Percentiles rank a stretch among this genome's conserved stretches.
phyloP scores from a whole-genome alignment of 257 asterid species.

The Nicotiana attenuata region DNA sequence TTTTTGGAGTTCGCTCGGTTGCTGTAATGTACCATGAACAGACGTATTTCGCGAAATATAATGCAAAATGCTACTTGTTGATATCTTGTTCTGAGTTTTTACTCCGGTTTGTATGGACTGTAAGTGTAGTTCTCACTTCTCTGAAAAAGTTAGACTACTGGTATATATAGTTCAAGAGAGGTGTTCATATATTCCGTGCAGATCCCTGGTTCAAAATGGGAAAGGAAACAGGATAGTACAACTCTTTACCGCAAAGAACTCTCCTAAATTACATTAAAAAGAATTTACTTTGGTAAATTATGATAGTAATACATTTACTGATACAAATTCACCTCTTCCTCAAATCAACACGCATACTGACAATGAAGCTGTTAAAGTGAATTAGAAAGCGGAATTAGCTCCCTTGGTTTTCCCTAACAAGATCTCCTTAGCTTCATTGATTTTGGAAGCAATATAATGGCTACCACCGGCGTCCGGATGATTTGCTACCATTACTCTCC shows the following conservation, averaged over 20 bases:
- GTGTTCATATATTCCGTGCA: too few relatives aligned
- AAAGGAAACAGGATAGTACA: neutral
- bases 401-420: constrained; percentile 38
- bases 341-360: neutral
- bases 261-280: neutral
- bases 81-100: neutral
- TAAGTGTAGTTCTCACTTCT: too few relatives aligned
- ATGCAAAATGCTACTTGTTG: neutral
- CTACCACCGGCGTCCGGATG: constrained; percentile 96
- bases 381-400: constrained; percentile 45
- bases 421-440: constrained; percentile 77
- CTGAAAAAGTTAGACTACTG: neutral
- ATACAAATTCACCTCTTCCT: neutral
- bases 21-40: neutral
- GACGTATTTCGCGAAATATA: neutral
- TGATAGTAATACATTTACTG: neutral
- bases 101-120: neutral
- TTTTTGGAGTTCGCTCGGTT: neutral
- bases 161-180: neutral
- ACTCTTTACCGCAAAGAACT: neutral
- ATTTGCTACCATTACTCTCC: constrained; percentile 84
- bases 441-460: constrained; percentile 77
- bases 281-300: neutral
- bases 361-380: neutral
- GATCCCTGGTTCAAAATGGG: neutral